phyloP scores from a whole-genome alignment of 148 eudicot species.

The Rheum nobile region DNA sequence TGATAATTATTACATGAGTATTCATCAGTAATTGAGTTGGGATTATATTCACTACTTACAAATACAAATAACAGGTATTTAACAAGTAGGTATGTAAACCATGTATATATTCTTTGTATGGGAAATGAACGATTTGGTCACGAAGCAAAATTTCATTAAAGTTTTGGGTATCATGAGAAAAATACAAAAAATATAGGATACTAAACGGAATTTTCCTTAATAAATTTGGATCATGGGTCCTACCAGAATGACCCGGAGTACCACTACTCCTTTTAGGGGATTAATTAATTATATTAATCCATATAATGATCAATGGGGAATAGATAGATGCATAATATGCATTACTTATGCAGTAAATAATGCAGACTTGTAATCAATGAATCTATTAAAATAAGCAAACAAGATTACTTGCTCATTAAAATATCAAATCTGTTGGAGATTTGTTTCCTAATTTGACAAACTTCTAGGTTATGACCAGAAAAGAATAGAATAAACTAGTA shows the following conservation, averaged over 20 bases:
- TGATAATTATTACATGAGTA: no score
- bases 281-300: background rate
- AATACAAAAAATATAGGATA: no score
- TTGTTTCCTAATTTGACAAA: constrained; percentile 23
- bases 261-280: background rate
- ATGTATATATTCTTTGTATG: no score
- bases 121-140: no score
- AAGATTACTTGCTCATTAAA: background rate
- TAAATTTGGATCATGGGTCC: background rate
- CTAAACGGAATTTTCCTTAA: no score
- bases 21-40: no score
- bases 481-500: background rate
- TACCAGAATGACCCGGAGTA: background rate
- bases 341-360: background rate
- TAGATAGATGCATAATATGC: no score
- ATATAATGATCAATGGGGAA: background rate
- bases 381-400: background rate
- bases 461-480: background rate
- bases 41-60: no score
- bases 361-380: background rate
- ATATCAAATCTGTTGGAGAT: background rate
- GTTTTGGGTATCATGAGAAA: no score
- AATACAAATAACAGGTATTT: no score
- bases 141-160: no score
- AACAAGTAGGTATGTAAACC: no score